These are phyloP conservation scores for Hippophae gyantsensis DNA, from an alignment of 306 rosid species.

Conservation along the genomic window DNA sequence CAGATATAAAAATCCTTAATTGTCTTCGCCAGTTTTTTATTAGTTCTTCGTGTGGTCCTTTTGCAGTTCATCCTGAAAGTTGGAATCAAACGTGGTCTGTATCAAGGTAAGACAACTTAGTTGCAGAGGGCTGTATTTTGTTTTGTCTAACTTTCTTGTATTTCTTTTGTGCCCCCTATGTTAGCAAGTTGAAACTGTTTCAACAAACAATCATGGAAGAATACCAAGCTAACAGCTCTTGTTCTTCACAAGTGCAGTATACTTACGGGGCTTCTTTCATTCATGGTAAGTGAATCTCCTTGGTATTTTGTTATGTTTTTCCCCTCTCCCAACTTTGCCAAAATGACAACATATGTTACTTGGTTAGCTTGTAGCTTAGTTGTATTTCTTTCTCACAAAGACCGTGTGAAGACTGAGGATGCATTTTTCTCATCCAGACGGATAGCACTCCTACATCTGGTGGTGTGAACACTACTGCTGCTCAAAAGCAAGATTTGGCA, in stretches of 20 bases:
- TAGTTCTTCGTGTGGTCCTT: slow-evolving; percentile 9
- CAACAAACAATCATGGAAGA: slow-evolving; percentile 12
- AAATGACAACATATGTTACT: not conserved
- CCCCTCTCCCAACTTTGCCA: not conserved
- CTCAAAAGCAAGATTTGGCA: slow-evolving; percentile 87
- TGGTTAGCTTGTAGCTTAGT: not conserved
- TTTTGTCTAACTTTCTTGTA: not conserved
- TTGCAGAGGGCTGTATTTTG: slow-evolving; percentile 4
- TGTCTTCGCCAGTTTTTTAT: slow-evolving; percentile 12
- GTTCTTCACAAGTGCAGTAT: slow-evolving; percentile 58
- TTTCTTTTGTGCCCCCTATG: slow-evolving; percentile 3
- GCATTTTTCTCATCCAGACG: slow-evolving; percentile 48
- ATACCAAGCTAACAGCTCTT: slow-evolving; percentile 30
- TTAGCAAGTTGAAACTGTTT: slow-evolving; percentile 8
- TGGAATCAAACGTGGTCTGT: slow-evolving; percentile 99
- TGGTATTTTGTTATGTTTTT: slow-evolving; percentile 6
- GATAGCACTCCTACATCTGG: slow-evolving; percentile 97
- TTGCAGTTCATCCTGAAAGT: slow-evolving; percentile 94
- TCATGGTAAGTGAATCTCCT: slow-evolving; percentile 59
- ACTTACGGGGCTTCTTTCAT: slow-evolving; percentile 93
- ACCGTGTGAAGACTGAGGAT: not conserved
- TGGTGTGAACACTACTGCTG: slow-evolving; percentile 71
- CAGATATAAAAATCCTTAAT: slow-evolving; percentile 7
- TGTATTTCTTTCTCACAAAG: not conserved
- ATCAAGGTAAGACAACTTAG: slow-evolving; percentile 61